Percentiles rank a stretch among this genome's conserved stretches.
Conservation (phyloP, 352 stramenopile species). For the Halophytophthora polymorphica region DNA sequence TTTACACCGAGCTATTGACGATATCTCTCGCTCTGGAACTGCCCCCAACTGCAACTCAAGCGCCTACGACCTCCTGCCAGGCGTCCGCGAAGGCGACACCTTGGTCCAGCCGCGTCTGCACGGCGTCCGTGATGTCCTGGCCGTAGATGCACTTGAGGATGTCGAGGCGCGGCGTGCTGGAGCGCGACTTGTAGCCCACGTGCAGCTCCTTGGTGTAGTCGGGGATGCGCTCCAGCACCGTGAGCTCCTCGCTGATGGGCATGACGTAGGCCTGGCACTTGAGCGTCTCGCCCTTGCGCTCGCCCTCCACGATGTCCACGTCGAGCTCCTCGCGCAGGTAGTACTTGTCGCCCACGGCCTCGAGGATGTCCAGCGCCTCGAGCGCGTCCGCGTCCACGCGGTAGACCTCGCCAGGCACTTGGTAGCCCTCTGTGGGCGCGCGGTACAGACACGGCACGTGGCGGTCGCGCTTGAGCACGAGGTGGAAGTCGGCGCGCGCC, state of each 20-base stretch:
- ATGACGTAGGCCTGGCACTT: constrained; percentile 58
- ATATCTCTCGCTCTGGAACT: neutral
- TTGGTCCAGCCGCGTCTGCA: constrained; percentile 39
- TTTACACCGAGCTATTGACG: neutral
- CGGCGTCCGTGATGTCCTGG: constrained; percentile 25
- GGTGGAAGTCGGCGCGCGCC: constrained; percentile 35
- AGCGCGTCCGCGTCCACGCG: constrained; percentile 52
- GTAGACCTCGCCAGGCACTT: constrained; percentile 60
- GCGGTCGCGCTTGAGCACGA: constrained; percentile 58
- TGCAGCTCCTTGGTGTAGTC: constrained; percentile 57
- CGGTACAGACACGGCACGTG: constrained; percentile 61
- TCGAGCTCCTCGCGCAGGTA: constrained; percentile 65
- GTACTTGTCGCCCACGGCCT: constrained; percentile 63
- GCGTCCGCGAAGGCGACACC: constrained; percentile 42
- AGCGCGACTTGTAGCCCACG: constrained; percentile 40
- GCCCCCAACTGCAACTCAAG: neutral
- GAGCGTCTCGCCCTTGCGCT: constrained; percentile 37
- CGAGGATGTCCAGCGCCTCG: constrained; percentile 65
- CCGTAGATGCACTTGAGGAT: constrained; percentile 65
- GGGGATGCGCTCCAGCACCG: constrained; percentile 42
- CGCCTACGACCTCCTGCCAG: constrained; percentile 37
- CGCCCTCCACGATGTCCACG: constrained; percentile 45
- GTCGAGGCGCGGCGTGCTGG: constrained; percentile 34
- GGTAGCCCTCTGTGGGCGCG: constrained; percentile 32
- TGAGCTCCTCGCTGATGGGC: constrained; percentile 42